Evolutionary conservation across 345 rosid genomes (phyloP), one percentile per base, ranked within the genome.

Genomic region (Moricandia moricandioides): DNA sequence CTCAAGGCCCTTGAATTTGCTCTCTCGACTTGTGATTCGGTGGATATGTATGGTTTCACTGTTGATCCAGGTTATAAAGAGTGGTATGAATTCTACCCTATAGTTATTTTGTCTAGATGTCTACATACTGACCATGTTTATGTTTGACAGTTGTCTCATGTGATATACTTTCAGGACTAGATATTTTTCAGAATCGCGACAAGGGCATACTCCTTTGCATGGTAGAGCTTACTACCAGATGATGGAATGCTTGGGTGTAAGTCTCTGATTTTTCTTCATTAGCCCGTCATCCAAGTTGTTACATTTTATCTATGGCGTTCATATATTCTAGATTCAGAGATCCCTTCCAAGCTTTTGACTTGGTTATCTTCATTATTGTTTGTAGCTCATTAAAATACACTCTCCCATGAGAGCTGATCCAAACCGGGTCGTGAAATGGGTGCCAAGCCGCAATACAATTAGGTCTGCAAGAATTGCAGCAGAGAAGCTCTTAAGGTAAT

Each of bases 191-290:
- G 96, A 96, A 88, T 89, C 95, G 29, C 87, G 97, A 59, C 82
- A 91, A 80, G 99, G 99, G 30, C 99, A 96, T 84, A 96, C 96
- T 45, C 99, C 99, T 70, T 85, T 92, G 75, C 97, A 88, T 70
- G 99, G 99, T 35, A 85, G 99, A 73, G 97, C 97, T 81, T 96
- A 91, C 83, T 92, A 92, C 82, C 98, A 92, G 83, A 87, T 95
- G 97, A 95, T 92, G 98, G 99, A 92, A 81, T 95, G 97, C 79
- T 84, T 95, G 81, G 99, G 97, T 81, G 98, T 90, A 89, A 85
- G 92, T 78, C 66, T 61, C 12, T 62, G 57, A 10, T 65, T 17
- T 17, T 66, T 66, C 51, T 35, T 67, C 51, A 40, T 30, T 21
- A 10, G 49, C 47, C 47, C 11, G n/a, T 40, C 11, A 40, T 40